A percentile compares a stretch with the other conserved stretches of the same genome.
phyloP scores from a whole-genome alignment of 371 early-diverging fungal species.

The Rhizopus delemar region DNA sequence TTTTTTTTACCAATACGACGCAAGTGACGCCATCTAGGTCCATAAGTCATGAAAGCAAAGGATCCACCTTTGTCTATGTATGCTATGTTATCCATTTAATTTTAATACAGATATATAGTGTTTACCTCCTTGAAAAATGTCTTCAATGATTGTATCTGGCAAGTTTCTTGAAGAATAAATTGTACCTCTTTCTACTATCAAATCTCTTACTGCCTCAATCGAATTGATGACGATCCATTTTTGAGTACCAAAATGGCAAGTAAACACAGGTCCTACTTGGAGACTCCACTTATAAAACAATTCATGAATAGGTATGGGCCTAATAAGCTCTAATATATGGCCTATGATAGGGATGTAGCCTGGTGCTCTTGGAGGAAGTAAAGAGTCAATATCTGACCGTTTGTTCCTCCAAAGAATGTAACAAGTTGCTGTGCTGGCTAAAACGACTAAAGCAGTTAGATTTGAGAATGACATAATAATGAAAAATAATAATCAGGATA shows the following conservation, averaged over 20 bases:
- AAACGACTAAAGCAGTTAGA: background rate
- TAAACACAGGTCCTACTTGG: constrained; percentile 41
- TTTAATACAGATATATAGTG: background rate
- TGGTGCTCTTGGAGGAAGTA: constrained; percentile 41
- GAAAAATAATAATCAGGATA: background rate
- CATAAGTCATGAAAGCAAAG: constrained; percentile 53
- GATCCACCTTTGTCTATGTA: constrained; percentile 44
- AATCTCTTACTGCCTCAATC: constrained; percentile 31
- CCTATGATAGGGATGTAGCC: constrained; percentile 45
- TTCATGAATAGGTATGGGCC: constrained; percentile 32
- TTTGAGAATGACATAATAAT: background rate
- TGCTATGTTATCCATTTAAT: background rate
- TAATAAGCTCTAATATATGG: constrained; percentile 31
- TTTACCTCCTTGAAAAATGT: constrained; percentile 44
- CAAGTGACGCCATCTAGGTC: constrained; percentile 40
- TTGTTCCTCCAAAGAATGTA: constrained; percentile 5
- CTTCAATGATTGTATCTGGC: constrained; percentile 36
- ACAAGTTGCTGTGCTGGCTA: background rate
- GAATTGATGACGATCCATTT: constrained; percentile 49
- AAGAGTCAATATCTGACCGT: background rate
- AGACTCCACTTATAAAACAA: constrained; percentile 44
- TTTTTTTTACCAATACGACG: constrained; percentile 41
- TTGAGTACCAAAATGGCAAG: constrained; percentile 40
- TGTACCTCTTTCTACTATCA: constrained; percentile 41
- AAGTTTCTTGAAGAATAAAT: constrained; percentile 51